Evolutionary conservation across 2,329 filamentous ascomycete species (phyloP).

Genomic region (Fusarium oxysporum): DNA sequence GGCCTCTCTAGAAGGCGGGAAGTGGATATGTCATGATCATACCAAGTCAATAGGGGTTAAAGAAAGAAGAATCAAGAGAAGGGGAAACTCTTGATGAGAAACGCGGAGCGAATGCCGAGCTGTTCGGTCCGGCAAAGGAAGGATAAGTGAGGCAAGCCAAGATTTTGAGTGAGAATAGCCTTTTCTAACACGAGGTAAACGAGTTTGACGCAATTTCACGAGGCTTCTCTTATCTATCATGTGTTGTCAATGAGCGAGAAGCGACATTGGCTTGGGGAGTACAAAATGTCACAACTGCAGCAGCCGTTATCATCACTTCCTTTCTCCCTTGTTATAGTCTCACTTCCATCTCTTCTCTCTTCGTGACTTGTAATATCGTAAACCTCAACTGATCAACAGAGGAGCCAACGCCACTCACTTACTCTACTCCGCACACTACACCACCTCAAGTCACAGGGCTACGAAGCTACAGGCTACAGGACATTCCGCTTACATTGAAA

Average conservation of each 20-base stretch:
- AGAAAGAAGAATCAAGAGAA: not conserved
- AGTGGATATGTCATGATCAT: conserved; percentile 25
- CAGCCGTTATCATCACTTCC: not conserved
- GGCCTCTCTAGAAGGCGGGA: conserved; percentile 5
- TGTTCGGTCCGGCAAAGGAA: conserved; percentile 20
- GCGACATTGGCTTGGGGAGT: not conserved
- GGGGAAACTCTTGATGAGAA: not conserved
- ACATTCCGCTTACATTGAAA: conserved; percentile 16
- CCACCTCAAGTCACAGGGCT: not conserved
- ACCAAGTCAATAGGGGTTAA: conserved; percentile 14
- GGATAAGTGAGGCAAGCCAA: not conserved
- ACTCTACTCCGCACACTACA: conserved; percentile 5
- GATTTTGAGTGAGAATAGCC: not conserved
- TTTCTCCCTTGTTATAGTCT: not conserved
- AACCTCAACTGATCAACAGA: conserved; percentile 1
- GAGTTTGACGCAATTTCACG: not conserved
- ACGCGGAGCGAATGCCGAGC: conserved; percentile 3
- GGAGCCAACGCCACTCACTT: conserved; percentile 10
- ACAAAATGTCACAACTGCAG: not conserved
- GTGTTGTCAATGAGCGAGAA: not conserved
- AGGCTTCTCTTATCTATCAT: conserved; percentile 3
- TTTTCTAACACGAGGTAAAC: not conserved
- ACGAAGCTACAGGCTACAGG: conserved; percentile 2
- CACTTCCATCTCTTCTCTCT: not conserved
- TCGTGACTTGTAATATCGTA: not conserved